Evolutionary conservation across 2,329 filamentous ascomycete genomes (phyloP), one percentile per base, ranked within the genome.

Genomic region (Pseudogymnoascus sp.): DNA sequence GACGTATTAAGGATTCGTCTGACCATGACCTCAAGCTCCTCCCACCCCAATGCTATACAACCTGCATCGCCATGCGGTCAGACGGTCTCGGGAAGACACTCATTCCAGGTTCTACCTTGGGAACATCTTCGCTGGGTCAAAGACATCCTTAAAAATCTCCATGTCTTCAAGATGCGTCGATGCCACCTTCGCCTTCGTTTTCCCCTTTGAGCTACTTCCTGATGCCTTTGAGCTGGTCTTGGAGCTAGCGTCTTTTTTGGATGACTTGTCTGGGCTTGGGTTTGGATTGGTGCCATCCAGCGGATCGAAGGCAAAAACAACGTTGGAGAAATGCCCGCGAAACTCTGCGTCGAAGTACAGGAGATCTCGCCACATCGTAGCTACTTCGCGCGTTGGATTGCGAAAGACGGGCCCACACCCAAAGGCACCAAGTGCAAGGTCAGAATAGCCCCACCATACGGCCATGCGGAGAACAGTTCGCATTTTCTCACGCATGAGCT

Each of bases 401-500:
- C 81, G 78, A 68, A 82, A 82, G 35, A 77, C 76, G 63, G 84
- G 84, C 48, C 84, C 84, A 5, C 86, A 74, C 1, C 84, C 84
- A 67, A 86, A 88, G 64, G 83, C 83, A 19, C 82, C 82, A 61
- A 86, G 79, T 57, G 83, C 81, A 19, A 87, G 75, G 61, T 78
- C 77, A 38, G 76, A 73, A 67, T 84, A 82, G 61, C 76, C 75
- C 66, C 82, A 78, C 67, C 79, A 81, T 15, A 81, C 81, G 63
- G 86, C 88, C 63, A 90, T 89, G 52, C 84, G 80, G 15, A 91
- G 79, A 2, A 86, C 84, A 1, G 83, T 82, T 19, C 83, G 82
- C 71, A 91, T 85, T 73, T 90, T 90, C 67, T 87, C 84, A 67
- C 79, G 80, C 73, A 89, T 87, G 70, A 90, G 78, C 64, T 88